Percentiles rank a stretch among this genome's conserved stretches.
Conservation (phyloP, 2,329 filamentous ascomycete genomes). For the Scedosporium dehoogii region DNA sequence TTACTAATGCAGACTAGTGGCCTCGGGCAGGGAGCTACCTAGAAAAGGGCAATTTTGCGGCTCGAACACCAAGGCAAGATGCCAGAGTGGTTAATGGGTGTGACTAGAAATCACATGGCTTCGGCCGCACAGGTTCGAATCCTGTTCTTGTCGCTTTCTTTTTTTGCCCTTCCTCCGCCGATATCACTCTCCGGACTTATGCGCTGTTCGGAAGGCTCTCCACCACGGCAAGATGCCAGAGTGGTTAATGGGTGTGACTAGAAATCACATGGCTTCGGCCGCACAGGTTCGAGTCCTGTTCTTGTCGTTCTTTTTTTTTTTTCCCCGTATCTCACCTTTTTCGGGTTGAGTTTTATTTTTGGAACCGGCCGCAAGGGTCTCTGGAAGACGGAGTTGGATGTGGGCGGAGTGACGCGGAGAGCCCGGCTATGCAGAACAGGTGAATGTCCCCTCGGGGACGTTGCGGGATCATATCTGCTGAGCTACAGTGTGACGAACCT, state of each 20-base stretch:
- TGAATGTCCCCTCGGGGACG: no score
- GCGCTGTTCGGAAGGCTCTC: not conserved
- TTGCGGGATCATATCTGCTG: no score
- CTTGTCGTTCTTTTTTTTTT: not conserved
- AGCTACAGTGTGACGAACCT: no score
- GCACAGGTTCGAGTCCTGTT: slow-evolving; percentile 1
- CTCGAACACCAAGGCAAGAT: not conserved
- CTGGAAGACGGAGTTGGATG: not conserved
- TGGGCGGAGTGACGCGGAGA: not conserved
- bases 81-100: slow-evolving; percentile 2
- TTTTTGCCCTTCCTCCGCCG: not conserved
- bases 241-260: slow-evolving; percentile 2
- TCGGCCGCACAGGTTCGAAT: slow-evolving; percentile 1
- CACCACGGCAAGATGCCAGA: slow-evolving; percentile 1
- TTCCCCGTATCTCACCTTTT: not conserved
- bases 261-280: slow-evolving; percentile 1
- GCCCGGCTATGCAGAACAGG: no score
- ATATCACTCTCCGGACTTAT: not conserved
- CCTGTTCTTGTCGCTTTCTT: not conserved
- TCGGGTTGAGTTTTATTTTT: not conserved
- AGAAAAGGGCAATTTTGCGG: not conserved
- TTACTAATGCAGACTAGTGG: no score
- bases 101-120: slow-evolving; percentile 2
- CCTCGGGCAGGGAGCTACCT: not conserved
- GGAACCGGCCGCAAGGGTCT: not conserved